These are phyloP conservation scores for Maudiozyma turicensis DNA, from an alignment of 805 yeast species.

Conservation along the genomic window DNA sequence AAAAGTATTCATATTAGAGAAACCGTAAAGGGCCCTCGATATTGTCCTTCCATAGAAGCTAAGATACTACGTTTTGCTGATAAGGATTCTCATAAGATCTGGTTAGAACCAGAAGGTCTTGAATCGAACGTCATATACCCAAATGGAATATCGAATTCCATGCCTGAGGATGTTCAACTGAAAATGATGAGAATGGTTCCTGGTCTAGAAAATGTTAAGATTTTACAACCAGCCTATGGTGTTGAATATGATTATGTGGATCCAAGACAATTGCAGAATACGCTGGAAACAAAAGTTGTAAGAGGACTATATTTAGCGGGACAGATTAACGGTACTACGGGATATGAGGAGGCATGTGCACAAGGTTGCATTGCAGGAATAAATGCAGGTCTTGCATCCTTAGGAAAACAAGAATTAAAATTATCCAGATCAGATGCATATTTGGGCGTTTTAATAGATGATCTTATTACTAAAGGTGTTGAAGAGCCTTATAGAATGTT, in stretches of 20 bases:
- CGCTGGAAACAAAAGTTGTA: conserved; percentile 74
- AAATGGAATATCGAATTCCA: conserved; percentile 89
- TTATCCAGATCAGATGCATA: conserved; percentile 77
- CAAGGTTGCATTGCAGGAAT: conserved; percentile 95
- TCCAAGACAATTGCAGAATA: conserved; percentile 72
- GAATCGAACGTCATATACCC: conserved; percentile 86
- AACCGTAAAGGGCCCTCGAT: conserved; percentile 91
- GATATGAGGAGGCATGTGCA: conserved; percentile 97
- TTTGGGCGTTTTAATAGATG: conserved; percentile 88
- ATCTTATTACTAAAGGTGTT: conserved; percentile 88
- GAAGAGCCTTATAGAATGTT: conserved; percentile 97
- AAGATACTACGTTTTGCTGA: conserved; percentile 74
- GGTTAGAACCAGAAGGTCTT: conserved; percentile 96
- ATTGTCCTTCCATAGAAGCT: conserved; percentile 94
- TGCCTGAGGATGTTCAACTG: conserved; percentile 89
- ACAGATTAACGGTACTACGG: conserved; percentile 97
- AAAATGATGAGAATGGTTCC: conserved; percentile 66
- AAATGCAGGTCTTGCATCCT: conserved; percentile 66
- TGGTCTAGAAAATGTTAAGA: conserved; percentile 80
- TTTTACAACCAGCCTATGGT: conserved; percentile 97
- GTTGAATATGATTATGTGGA: conserved; percentile 96
- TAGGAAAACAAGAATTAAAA: conserved; percentile 32
- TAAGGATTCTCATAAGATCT: conserved; percentile 66
- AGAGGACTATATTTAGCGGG: conserved; percentile 85
- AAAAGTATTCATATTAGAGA: conserved; percentile 85